phyloP scores from a whole-genome alignment of 768 basidiomycete genomes.

The Fomitopsis pulvina region DNA sequence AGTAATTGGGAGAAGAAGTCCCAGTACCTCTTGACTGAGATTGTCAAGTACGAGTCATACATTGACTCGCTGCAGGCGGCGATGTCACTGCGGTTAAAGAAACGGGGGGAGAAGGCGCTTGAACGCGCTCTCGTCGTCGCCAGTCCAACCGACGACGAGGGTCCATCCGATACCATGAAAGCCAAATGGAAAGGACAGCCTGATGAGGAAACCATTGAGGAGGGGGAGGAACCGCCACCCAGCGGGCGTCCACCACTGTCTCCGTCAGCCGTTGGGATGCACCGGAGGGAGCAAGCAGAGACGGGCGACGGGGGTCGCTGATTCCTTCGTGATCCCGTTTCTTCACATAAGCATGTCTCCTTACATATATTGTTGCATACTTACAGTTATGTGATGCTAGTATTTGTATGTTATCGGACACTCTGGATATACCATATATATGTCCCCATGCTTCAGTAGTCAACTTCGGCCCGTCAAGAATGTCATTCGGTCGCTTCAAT shows the following conservation, averaged over 20 bases:
- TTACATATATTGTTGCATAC: slow-evolving; percentile 1
- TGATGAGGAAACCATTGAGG: slow-evolving; percentile 40
- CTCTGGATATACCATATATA: slow-evolving; percentile 8
- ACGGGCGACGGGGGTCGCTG: slow-evolving; percentile 18
- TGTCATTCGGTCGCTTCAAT: no score
- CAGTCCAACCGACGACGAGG: slow-evolving; percentile 27
- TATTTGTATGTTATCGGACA: slow-evolving; percentile 4
- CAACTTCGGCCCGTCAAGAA: no score
- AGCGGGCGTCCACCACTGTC: slow-evolving; percentile 10
- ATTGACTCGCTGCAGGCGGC: slow-evolving; percentile 83
- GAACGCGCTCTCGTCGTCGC: slow-evolving; percentile 46
- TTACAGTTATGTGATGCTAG: slow-evolving; percentile 16
- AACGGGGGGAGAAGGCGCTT: slow-evolving; percentile 81
- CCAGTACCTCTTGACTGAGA: slow-evolving; percentile 83
- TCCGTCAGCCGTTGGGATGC: slow-evolving; percentile 16
- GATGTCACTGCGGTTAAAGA: slow-evolving; percentile 81
- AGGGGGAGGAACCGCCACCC: slow-evolving; percentile 36
- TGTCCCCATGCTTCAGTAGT: slow-evolving; percentile 12
- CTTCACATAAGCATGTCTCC: neutral
- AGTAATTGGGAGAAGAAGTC: slow-evolving; percentile 93
- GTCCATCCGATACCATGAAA: slow-evolving; percentile 21
- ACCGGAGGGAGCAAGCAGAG: slow-evolving; percentile 40
- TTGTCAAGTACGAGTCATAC: slow-evolving; percentile 94
- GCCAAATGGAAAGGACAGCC: slow-evolving; percentile 34
- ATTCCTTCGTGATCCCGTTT: slow-evolving; percentile 2